A percentile compares a stretch with the other conserved stretches of the same genome.
Evolutionary conservation across 2,329 filamentous ascomycete genomes (phyloP).

Genomic region (Xylaria sp.): DNA sequence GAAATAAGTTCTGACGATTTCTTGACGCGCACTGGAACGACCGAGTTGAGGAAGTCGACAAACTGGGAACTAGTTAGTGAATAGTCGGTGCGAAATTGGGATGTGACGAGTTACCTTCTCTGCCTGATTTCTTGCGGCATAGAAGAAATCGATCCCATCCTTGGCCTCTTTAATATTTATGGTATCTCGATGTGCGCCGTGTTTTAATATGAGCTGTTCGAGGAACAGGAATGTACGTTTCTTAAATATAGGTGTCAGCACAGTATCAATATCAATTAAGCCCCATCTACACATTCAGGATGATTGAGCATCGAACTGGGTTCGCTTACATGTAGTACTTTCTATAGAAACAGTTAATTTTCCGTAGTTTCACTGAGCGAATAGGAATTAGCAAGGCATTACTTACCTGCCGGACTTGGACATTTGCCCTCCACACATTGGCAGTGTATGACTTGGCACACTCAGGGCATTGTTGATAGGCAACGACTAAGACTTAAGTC

Average conservation of each 20-base stretch:
- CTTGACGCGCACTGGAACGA: slow-evolving; percentile 80
- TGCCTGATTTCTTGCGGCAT: slow-evolving; percentile 86
- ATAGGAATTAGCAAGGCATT: background rate
- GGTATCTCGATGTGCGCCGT: slow-evolving; percentile 88
- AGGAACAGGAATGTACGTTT: slow-evolving; percentile 80
- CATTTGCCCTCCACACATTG: slow-evolving; percentile 92
- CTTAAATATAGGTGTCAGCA: slow-evolving; percentile 21
- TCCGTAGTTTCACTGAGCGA: background rate
- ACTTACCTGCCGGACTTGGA: slow-evolving; percentile 83
- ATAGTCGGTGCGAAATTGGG: background rate
- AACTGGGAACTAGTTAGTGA: slow-evolving; percentile 57
- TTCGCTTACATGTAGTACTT: slow-evolving; percentile 76
- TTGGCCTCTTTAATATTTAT: slow-evolving; percentile 98
- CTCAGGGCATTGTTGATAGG: slow-evolving; percentile 93
- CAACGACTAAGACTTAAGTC: slow-evolving; percentile 64
- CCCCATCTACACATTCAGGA: background rate
- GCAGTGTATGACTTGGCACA: slow-evolving; percentile 96
- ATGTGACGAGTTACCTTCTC: slow-evolving; percentile 63
- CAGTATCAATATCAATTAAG: background rate
- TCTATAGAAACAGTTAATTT: slow-evolving; percentile 52
- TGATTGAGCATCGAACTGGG: background rate
- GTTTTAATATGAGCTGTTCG: slow-evolving; percentile 95
- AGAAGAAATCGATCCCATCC: slow-evolving; percentile 97
- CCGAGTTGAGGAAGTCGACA: slow-evolving; percentile 87
- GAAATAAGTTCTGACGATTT: slow-evolving; percentile 95